Evolutionary conservation across 208 protist species (phyloP).

Genomic region (Leishmania martiniquensis): DNA sequence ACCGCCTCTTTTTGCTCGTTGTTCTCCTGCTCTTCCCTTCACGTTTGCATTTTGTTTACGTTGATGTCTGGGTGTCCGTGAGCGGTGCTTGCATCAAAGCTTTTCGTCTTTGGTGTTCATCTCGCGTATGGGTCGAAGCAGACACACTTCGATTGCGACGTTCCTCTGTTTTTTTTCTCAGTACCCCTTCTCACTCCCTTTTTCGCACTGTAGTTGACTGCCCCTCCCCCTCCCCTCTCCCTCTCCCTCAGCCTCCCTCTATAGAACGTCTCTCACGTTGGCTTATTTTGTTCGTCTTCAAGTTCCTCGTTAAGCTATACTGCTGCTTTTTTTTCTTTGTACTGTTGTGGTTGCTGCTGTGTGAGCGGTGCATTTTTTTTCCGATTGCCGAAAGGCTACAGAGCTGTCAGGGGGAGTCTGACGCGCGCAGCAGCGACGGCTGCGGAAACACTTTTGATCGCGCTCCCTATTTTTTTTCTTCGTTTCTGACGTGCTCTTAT

Average conservation of each 20-base stretch:
- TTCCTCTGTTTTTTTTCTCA: background rate
- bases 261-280: background rate
- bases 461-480: background rate
- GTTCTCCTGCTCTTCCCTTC: background rate
- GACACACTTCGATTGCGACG: too few relatives aligned
- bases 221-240: background rate
- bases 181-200: background rate
- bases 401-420: background rate
- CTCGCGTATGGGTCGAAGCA: too few relatives aligned
- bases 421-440: too few relatives aligned
- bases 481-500: background rate
- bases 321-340: background rate
- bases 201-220: background rate
- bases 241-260: background rate
- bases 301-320: background rate
- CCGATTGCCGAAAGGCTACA: background rate
- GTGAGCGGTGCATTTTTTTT: background rate
- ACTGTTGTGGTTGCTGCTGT: background rate
- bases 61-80: background rate
- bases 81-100: background rate
- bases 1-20: background rate
- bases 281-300: background rate
- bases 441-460: too few relatives aligned
- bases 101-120: too few relatives aligned
- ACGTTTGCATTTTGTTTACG: background rate